These are phyloP conservation scores for Phytophthora multivora DNA, from an alignment of 352 stramenopile species.

Conservation along the genomic window DNA sequence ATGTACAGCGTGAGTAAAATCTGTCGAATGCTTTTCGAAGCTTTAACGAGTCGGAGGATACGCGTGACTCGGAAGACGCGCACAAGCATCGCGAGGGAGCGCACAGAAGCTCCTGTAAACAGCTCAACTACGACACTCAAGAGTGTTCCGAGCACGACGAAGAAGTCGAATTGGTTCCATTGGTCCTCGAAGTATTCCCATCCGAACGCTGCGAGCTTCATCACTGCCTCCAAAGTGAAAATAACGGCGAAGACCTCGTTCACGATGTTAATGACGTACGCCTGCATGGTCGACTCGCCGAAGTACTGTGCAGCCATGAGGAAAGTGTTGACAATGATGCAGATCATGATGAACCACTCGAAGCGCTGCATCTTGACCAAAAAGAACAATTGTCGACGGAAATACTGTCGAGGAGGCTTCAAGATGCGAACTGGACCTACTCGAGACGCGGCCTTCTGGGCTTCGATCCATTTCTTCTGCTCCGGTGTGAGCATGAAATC, in stretches of 20 bases:
- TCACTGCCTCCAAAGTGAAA: constrained; percentile 87
- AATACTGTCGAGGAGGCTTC: constrained; percentile 50
- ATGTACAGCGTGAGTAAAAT: constrained; percentile 93
- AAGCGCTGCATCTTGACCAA: constrained; percentile 74
- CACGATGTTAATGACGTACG: constrained; percentile 56
- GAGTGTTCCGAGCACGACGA: constrained; percentile 72
- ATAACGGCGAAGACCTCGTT: constrained; percentile 90
- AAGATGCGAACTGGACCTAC: constrained; percentile 66
- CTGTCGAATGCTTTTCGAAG: constrained; percentile 87
- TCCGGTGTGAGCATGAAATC: constrained; percentile 88
- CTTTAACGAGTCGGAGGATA: constrained; percentile 83
- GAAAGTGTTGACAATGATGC: constrained; percentile 91
- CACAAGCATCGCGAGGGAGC: constrained; percentile 87
- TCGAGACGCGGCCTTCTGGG: constrained; percentile 66
- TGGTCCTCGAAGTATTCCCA: constrained; percentile 82
- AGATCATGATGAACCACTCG: constrained; percentile 89
- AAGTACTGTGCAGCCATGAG: constrained; percentile 90
- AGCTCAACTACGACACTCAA: constrained; percentile 64
- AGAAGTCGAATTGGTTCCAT: constrained; percentile 93
- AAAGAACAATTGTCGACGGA: constrained; percentile 69
- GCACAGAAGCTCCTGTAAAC: constrained; percentile 58
- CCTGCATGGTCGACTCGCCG: constrained; percentile 68
- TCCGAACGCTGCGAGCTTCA: constrained; percentile 88
- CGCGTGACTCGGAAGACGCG: constrained; percentile 91
- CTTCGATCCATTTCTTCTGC: constrained; percentile 91